Evolutionary conservation across 441 rosid species (phyloP).

Genomic region (Populus trichocarpa): DNA sequence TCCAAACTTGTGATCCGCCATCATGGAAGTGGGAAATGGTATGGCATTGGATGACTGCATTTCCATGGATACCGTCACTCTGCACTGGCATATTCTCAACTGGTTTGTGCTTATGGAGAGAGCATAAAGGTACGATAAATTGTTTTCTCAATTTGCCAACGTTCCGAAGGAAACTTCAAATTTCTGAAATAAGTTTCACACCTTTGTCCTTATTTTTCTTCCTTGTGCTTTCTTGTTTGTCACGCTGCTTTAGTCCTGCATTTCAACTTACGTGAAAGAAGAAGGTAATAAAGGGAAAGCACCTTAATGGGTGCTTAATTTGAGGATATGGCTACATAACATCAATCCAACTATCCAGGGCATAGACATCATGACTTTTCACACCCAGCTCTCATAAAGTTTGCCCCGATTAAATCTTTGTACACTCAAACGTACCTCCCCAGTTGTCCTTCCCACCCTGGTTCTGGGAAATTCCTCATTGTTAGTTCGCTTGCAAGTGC

Average conservation of each 20-base stretch:
- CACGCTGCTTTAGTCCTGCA: background rate
- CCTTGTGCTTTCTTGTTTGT: background rate
- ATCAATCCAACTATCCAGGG: background rate
- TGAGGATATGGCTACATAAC: background rate
- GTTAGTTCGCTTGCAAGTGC: background rate
- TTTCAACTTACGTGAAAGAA: background rate
- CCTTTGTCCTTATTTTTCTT: background rate
- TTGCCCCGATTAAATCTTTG: background rate
- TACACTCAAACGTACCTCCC: too few species aligned
- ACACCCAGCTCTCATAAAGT: background rate
- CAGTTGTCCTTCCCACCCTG: background rate
- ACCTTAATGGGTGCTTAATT: background rate
- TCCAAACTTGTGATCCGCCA: slow-evolving; percentile 28
- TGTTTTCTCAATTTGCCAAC: slow-evolving; percentile 1
- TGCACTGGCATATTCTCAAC: slow-evolving; percentile 58
- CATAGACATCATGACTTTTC: background rate
- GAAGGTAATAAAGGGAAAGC: background rate
- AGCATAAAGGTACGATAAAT: slow-evolving; percentile 39
- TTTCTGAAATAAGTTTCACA: background rate
- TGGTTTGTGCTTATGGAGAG: slow-evolving; percentile 48
- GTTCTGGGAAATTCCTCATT: background rate
- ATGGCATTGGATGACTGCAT: slow-evolving; percentile 47
- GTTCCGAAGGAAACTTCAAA: background rate
- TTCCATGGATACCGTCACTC: slow-evolving; percentile 66
- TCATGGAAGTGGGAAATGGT: slow-evolving; percentile 45